These are phyloP conservation scores for Lentinula aciculospora DNA, from an alignment of 768 basidiomycete genomes.

Conservation along the genomic window DNA sequence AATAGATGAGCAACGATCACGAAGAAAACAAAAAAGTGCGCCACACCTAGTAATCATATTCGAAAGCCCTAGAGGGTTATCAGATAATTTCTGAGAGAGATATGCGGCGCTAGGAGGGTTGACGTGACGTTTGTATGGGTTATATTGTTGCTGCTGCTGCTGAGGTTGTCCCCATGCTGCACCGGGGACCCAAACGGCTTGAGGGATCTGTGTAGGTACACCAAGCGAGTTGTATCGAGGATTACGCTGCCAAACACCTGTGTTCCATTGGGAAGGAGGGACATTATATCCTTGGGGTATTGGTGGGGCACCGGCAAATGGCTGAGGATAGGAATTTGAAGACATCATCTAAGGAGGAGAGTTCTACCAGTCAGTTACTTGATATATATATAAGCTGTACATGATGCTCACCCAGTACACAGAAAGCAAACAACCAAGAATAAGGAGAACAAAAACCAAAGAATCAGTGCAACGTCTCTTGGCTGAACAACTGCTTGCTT, in stretches of 20 bases:
- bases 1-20: background rate
- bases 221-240: constrained; percentile 26
- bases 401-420: background rate
- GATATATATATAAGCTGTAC: background rate
- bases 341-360: background rate
- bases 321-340: background rate
- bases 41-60: constrained; percentile 64
- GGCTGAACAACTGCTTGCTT: background rate
- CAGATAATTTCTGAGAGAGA: constrained; percentile 47
- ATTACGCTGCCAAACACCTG: constrained; percentile 48
- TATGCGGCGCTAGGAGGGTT: constrained; percentile 62
- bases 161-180: constrained; percentile 33
- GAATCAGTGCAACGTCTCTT: background rate
- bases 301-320: constrained; percentile 37
- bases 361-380: background rate
- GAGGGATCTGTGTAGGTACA: constrained; percentile 17
- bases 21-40: background rate
- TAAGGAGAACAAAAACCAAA: background rate
- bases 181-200: constrained; percentile 33
- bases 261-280: constrained; percentile 44
- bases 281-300: constrained; percentile 40
- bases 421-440: background rate
- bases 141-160: constrained; percentile 25
- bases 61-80: constrained; percentile 62
- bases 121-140: constrained; percentile 64